Percentiles rank a stretch among this genome's conserved stretches.
Evolutionary conservation across 2,329 filamentous ascomycete species (phyloP).

Genomic region (Botrytis squamosa): DNA sequence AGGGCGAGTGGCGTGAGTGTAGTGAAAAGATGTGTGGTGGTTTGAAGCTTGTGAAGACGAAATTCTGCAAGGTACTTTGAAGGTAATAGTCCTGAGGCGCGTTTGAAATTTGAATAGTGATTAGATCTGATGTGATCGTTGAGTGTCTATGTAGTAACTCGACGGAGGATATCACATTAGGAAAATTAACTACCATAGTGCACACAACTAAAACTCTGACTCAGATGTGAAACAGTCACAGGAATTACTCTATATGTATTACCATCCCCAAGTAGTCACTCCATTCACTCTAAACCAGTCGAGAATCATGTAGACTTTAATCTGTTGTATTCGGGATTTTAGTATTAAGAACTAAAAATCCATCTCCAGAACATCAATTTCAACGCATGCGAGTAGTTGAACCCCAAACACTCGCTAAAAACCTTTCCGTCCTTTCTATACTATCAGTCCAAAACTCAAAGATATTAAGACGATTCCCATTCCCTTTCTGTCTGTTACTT

Average conservation of each 20-base stretch:
- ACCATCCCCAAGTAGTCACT: not conserved
- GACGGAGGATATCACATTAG: no score
- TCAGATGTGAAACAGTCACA: not conserved
- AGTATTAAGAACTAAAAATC: not conserved
- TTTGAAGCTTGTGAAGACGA: not conserved
- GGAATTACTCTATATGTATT: not conserved
- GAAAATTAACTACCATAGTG: not conserved
- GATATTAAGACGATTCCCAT: not conserved
- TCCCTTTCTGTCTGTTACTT: not conserved
- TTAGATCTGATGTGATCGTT: not conserved
- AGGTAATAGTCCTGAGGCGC: not conserved
- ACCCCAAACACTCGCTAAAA: not conserved
- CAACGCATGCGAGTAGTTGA: not conserved
- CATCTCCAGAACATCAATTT: not conserved
- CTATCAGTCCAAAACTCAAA: not conserved
- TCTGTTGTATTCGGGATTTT: not conserved
- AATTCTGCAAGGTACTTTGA: not conserved
- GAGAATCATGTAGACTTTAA: not conserved
- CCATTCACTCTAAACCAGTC: not conserved
- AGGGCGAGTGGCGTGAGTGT: not conserved
- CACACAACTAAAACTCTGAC: not conserved
- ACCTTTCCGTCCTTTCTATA: no score
- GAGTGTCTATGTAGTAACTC: not conserved
- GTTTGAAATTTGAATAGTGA: not conserved
- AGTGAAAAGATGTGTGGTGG: not conserved